Evolutionary conservation across 2,329 filamentous ascomycete genomes (phyloP), one percentile per base, ranked within the genome.

Genomic region (Chaetomium globosum): DNA sequence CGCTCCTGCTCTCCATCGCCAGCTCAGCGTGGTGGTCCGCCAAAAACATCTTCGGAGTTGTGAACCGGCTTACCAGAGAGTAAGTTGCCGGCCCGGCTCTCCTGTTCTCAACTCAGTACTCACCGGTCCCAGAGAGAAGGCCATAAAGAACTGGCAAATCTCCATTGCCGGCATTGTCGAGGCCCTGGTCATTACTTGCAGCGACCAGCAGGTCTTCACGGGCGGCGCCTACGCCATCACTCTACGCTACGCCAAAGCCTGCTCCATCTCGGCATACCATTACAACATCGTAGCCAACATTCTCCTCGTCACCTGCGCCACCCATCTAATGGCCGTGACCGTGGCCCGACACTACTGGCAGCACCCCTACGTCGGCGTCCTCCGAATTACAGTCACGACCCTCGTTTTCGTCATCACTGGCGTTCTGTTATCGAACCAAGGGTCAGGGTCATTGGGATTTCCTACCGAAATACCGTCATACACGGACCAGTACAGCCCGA

Each of bases 181-280:
- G 61, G 68, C 73, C 3, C 61, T 77, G 13, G 69, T 78, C 28
- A 58, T 75, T 28, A 71, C 71, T 49, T 77, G 75, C 63, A 77
- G 75, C 59, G 75, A 78, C 65, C 76, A 77, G 64, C 76, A 78
- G 53, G 68, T 78, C 54, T 77, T 78, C 66, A 78, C 76, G 1
- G 76, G 76, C 19, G 75, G 72, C 0, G 76, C 76, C 7, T 78
- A 77, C 62, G 74, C 74, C 48, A 67, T 77, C 21, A 74, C 75
- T 3, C 68, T 78, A 46, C 73, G 73, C 12, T 77, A 76, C 60
- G 73, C 69, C 63, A 73, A 72, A 48, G 75, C 74, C 19, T 78
- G 76, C 67, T 69, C 71, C 43, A 68, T 77, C 56, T 73, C 73
- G 39, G 73, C 75, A 2, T 77, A 78, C 63, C 77, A 78, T 66